Conservation (phyloP, 257 asterid genomes). For the Jacaranda copaia region DNA sequence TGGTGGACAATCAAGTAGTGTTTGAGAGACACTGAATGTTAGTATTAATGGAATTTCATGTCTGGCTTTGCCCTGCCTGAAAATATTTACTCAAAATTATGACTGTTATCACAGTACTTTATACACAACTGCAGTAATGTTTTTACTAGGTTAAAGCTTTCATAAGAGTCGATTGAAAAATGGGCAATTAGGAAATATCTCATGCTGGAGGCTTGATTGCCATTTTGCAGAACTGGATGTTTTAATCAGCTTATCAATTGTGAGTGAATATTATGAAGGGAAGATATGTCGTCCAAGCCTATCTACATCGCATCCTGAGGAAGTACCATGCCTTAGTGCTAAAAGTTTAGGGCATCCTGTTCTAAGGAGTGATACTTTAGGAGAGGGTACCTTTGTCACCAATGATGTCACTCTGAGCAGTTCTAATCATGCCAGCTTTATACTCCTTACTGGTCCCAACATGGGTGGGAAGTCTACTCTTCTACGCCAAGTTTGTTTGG, state of each 20-base stretch:
- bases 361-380: constrained; percentile 76
- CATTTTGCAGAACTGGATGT: constrained; percentile 89
- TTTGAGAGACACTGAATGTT: too few species aligned
- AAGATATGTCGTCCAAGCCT: constrained; percentile 80
- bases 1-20: neutral
- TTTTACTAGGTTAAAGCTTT: constrained; percentile 1
- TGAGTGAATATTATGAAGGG: constrained; percentile 84
- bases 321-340: constrained; percentile 68
- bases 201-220: constrained; percentile 34
- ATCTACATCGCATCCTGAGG: constrained; percentile 51
- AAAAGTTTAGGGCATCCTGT: constrained; percentile 90
- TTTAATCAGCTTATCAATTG: constrained; percentile 88
- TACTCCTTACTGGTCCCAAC: constrained; percentile 97
- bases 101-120: constrained; percentile 3
- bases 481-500: constrained; percentile 94
- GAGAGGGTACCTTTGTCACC: constrained; percentile 84
- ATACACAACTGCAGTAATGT: neutral
- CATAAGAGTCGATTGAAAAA: constrained; percentile 7
- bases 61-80: constrained; percentile 4
- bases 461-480: constrained; percentile 99
- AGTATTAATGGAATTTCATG: neutral
- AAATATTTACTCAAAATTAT: constrained; percentile 13
- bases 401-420: constrained; percentile 88
- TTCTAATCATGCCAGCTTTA: constrained; percentile 69
- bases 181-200: constrained; percentile 12